phyloP scores from a whole-genome alignment of 768 basidiomycete genomes.

The Amanita exitialis region DNA sequence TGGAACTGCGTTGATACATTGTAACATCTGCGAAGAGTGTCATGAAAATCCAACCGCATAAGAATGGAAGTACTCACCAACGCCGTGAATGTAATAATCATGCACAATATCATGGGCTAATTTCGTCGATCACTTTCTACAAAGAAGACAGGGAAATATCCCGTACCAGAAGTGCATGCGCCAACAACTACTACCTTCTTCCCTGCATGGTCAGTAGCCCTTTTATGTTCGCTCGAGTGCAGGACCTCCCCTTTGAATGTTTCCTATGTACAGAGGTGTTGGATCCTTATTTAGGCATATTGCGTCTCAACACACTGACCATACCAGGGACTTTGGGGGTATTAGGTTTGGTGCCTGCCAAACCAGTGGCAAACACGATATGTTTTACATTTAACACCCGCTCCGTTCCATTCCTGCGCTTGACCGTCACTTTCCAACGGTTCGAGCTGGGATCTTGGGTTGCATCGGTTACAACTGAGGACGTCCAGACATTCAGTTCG shows the following conservation, averaged over 20 bases:
- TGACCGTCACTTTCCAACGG: conserved; percentile 36
- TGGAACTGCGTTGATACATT: conserved; percentile 8
- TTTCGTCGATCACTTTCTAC: neutral
- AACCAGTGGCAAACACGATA: conserved; percentile 48
- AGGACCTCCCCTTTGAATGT: conserved; percentile 38
- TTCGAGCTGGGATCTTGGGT: conserved; percentile 22
- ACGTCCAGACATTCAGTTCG: conserved; percentile 61
- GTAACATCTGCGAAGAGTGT: neutral
- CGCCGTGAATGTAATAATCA: conserved; percentile 18
- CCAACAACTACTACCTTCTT: conserved; percentile 65
- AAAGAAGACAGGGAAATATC: neutral
- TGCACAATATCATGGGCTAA: conserved; percentile 30
- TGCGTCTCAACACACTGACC: conserved; percentile 13
- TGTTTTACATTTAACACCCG: conserved; percentile 35
- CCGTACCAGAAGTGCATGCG: conserved; percentile 47
- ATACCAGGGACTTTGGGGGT: conserved; percentile 35
- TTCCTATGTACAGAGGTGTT: conserved; percentile 13
- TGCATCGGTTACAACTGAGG: conserved; percentile 21
- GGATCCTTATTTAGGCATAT: neutral
- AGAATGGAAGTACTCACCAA: neutral
- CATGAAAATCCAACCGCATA: neutral
- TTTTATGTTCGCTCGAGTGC: conserved; percentile 44
- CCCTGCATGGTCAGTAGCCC: conserved; percentile 37
- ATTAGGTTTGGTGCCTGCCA: conserved; percentile 33
- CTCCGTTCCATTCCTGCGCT: conserved; percentile 20